Evolutionary conservation across 768 basidiomycete species (phyloP).

Genomic region (Phaffia tasmanica): DNA sequence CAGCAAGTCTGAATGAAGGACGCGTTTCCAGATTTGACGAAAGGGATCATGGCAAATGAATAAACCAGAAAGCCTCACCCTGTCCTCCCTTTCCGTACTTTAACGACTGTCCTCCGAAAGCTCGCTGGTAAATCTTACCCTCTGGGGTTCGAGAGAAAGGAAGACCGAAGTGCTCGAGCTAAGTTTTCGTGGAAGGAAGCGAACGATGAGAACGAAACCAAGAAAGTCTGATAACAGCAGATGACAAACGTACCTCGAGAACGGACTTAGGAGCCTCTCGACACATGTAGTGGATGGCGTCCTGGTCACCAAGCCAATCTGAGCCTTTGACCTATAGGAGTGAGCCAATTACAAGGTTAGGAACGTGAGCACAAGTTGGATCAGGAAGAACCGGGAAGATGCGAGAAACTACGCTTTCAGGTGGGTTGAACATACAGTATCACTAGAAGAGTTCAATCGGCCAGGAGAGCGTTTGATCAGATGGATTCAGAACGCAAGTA

Average conservation of each 20-base stretch:
- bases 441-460: slow-evolving; percentile 40
- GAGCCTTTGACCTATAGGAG: slow-evolving; percentile 74
- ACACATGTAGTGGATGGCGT: slow-evolving; percentile 99
- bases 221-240: slow-evolving; percentile 22
- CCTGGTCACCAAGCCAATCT: slow-evolving; percentile 99
- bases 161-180: slow-evolving; percentile 98
- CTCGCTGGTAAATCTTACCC: slow-evolving; percentile 98
- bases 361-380: slow-evolving; percentile 20
- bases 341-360: slow-evolving; percentile 22
- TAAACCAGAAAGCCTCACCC: slow-evolving; percentile 21
- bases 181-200: not conserved
- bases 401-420: slow-evolving; percentile 1
- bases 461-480: not conserved
- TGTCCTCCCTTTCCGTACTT: slow-evolving; percentile 97
- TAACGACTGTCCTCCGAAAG: slow-evolving; percentile 95
- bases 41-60: not conserved
- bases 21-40: not conserved
- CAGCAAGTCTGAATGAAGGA: not conserved
- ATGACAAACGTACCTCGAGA: slow-evolving; percentile 56
- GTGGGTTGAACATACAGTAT: slow-evolving; percentile 52
- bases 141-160: slow-evolving; percentile 98
- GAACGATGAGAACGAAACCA: not conserved
- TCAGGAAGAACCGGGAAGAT: not conserved
- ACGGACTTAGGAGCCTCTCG: slow-evolving; percentile 89
- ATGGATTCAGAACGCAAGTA: no score